A percentile compares a stretch with the other conserved stretches of the same genome.
Evolutionary conservation across 441 rosid genomes (phyloP).

Genomic region (Erodium texanum): DNA sequence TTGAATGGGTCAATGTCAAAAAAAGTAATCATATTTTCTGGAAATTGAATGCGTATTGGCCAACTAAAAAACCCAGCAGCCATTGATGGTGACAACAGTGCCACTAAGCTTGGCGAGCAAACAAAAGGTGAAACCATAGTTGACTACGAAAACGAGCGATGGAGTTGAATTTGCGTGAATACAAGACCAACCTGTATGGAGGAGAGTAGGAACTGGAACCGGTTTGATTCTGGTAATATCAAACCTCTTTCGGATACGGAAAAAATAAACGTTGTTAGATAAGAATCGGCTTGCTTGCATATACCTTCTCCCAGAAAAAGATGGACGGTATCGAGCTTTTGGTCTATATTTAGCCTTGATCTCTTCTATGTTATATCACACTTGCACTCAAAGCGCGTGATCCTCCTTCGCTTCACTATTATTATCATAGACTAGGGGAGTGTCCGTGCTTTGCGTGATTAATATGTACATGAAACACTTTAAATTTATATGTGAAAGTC

Average conservation of each 20-base stretch:
- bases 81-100: not conserved
- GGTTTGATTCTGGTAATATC: not conserved
- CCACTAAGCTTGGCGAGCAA: not conserved
- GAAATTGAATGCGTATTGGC: not conserved
- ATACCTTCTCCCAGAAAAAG: not conserved
- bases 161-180: too few species aligned
- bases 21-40: not conserved
- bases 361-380: not conserved
- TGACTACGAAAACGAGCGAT: too few species aligned
- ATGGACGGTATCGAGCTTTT: not conserved
- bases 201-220: not conserved
- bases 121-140: not conserved
- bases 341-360: not conserved
- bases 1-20: not conserved
- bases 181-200: not conserved
- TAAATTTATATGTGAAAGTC: too few species aligned
- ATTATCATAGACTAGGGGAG: too few species aligned
- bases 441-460: too few species aligned
- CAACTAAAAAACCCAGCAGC: conserved; percentile 8
- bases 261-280: not conserved
- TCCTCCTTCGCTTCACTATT: not conserved
- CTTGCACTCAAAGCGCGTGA: not conserved
- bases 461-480: too few species aligned
- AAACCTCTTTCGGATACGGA: not conserved
- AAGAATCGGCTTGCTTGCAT: conserved; percentile 3